Evolutionary conservation across 352 stramenopile genomes (phyloP).

Genomic region (Plasmopara halstedii): DNA sequence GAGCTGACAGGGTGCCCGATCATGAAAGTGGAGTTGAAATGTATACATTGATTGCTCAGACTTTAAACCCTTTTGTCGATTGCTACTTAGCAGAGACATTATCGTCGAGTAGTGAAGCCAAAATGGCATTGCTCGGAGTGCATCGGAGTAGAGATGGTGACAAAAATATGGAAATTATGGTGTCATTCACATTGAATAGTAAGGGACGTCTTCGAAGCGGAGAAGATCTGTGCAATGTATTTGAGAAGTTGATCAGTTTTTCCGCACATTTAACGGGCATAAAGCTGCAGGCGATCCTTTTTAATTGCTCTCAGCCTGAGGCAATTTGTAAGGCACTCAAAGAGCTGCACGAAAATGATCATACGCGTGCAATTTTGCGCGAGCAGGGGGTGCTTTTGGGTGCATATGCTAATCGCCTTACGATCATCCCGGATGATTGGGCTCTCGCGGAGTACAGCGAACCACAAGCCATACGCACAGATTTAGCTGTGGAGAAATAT

Average conservation of each 20-base stretch:
- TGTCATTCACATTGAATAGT: conserved; percentile 78
- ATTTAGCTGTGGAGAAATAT: conserved; percentile 71
- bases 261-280: conserved; percentile 6
- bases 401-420: conserved; percentile 87
- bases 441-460: conserved; percentile 56
- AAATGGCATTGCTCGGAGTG: conserved; percentile 74
- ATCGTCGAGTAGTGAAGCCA: conserved; percentile 75
- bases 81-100: conserved; percentile 85
- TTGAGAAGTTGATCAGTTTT: conserved; percentile 33
- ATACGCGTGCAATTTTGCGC: conserved; percentile 3
- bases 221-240: conserved; percentile 40
- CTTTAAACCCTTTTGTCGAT: conserved; percentile 66
- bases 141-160: conserved; percentile 15
- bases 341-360: conserved; percentile 31
- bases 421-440: conserved; percentile 68
- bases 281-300: conserved; percentile 64
- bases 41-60: conserved; percentile 62
- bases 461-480: conserved; percentile 75
- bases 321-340: conserved; percentile 70
- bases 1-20: conserved; percentile 67
- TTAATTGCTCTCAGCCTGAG: conserved; percentile 88
- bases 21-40: conserved; percentile 57
- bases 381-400: conserved; percentile 38
- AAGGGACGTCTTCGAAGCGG: conserved; percentile 68
- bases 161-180: conserved; percentile 36